Conservation (phyloP, 2,329 filamentous ascomycete genomes). For the Domatiomyces catenatus region DNA sequence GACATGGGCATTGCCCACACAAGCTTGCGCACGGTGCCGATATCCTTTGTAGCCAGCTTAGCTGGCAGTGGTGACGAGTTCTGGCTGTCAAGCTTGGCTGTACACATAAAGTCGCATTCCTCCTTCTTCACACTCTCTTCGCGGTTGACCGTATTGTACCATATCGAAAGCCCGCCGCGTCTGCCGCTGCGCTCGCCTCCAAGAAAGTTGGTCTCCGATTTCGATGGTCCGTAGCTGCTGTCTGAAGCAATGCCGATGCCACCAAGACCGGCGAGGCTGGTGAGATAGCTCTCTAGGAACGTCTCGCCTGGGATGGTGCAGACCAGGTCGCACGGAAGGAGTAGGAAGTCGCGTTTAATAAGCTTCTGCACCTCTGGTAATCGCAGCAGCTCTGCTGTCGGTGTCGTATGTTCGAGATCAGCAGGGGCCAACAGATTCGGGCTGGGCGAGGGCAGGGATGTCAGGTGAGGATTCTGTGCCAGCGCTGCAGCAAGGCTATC, state of each 20-base stretch:
- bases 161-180: constrained; percentile 73
- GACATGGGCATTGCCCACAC: constrained; percentile 81
- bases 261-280: constrained; percentile 56
- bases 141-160: constrained; percentile 66
- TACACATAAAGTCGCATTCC: constrained; percentile 82
- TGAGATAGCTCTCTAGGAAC: constrained; percentile 83
- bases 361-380: constrained; percentile 65
- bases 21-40: constrained; percentile 36
- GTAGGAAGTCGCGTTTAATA: constrained; percentile 72
- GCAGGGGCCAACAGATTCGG: constrained; percentile 60
- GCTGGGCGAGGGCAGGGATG: constrained; percentile 32
- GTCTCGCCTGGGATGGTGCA: constrained; percentile 75
- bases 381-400: constrained; percentile 76
- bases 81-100: constrained; percentile 47
- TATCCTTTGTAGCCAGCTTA: constrained; percentile 45
- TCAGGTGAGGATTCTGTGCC: constrained; percentile 35
- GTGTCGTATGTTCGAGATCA: constrained; percentile 65
- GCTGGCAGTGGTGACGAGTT: constrained; percentile 39
- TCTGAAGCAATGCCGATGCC: constrained; percentile 26
- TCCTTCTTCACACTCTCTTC: constrained; percentile 70
- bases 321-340: constrained; percentile 84
- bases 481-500: constrained; percentile 32
- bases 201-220: constrained; percentile 33
- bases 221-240: constrained; percentile 26
- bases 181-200: constrained; percentile 43